Percentiles rank a stretch among this genome's conserved stretches.
Conservation (phyloP, 2,329 filamentous ascomycete genomes). For the Colletotrichum sublineola region DNA sequence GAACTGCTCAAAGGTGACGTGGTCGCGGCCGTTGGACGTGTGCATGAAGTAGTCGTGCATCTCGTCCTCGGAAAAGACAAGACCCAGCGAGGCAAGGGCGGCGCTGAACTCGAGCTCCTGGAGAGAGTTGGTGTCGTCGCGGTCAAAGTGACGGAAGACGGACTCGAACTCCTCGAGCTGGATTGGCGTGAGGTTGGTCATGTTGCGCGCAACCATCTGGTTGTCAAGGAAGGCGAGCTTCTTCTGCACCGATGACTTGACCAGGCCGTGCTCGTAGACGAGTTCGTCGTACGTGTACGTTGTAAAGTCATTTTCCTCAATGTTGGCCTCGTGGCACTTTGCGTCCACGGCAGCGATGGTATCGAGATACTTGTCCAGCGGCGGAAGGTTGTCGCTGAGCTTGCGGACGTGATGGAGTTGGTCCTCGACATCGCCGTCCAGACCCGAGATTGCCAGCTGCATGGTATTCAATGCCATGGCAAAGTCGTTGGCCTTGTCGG, state of each 20-base stretch:
- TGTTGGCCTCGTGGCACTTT: constrained; percentile 95
- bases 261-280: constrained; percentile 90
- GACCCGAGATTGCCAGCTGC: constrained; percentile 93
- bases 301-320: constrained; percentile 99
- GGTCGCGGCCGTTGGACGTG: constrained; percentile 82
- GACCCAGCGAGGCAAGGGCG: constrained; percentile 90
- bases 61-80: constrained; percentile 97
- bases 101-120: constrained; percentile 97
- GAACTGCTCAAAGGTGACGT: constrained; percentile 97
- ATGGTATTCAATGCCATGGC: constrained; percentile 95
- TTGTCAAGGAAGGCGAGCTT: constrained; percentile 98
- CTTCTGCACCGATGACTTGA: constrained; percentile 93
- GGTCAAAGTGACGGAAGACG: constrained; percentile 97
- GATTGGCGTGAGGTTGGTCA: constrained; percentile 98
- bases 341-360: constrained; percentile 88
- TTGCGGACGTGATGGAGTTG: constrained; percentile 89
- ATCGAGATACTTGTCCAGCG: constrained; percentile 90
- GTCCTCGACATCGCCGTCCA: constrained; percentile 97
- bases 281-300: constrained; percentile 98
- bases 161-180: constrained; percentile 99
- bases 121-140: constrained; percentile 89
- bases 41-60: constrained; percentile 96
- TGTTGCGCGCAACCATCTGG: constrained; percentile 96
- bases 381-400: constrained; percentile 86
- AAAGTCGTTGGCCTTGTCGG: constrained; percentile 98